Evolutionary conservation across 371 early-diverging fungal species (phyloP).

Genomic region (Mucor circinelloides): DNA sequence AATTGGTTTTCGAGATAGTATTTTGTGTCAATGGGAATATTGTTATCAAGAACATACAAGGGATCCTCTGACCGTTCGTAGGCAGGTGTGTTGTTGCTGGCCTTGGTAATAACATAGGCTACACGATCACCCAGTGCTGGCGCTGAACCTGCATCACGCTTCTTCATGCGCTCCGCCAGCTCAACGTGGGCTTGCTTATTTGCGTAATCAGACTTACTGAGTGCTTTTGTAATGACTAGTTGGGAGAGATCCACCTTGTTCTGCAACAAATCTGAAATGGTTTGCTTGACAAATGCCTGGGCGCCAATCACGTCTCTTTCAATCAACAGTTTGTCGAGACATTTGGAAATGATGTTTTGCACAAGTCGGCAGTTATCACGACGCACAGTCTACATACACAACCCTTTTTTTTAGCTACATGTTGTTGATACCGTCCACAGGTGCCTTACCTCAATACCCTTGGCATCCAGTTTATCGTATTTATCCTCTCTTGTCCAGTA

Average conservation of each 20-base stretch:
- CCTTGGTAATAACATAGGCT: constrained; percentile 98
- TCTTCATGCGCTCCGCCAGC: constrained; percentile 95
- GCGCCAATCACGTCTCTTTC: constrained; percentile 94
- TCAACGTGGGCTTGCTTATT: constrained; percentile 98
- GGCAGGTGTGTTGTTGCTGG: constrained; percentile 87
- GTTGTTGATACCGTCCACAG: no score
- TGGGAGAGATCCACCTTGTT: constrained; percentile 98
- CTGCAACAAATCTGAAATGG: constrained; percentile 93
- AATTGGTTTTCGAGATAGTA: constrained; percentile 99
- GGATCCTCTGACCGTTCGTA: constrained; percentile 99
- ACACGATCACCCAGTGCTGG: constrained; percentile 99
- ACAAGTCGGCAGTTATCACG: constrained; percentile 99
- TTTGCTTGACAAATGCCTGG: constrained; percentile 84
- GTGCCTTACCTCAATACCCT: constrained; percentile 93
- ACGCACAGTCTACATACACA: constrained; percentile 86
- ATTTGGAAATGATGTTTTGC: constrained; percentile 92
- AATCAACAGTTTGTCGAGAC: constrained; percentile 90
- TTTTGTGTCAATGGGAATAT: constrained; percentile 98
- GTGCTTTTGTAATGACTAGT: constrained; percentile 97
- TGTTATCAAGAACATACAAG: constrained; percentile 98
- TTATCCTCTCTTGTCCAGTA: constrained; percentile 95
- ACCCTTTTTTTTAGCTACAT: no score
- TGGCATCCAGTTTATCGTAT: constrained; percentile 97
- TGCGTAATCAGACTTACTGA: constrained; percentile 97
- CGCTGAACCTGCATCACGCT: constrained; percentile 97